Base-by-base conservation (phyloP, 495 filamentous ascomycete species). In the Hypoxylon lienhwacheense region DNA sequence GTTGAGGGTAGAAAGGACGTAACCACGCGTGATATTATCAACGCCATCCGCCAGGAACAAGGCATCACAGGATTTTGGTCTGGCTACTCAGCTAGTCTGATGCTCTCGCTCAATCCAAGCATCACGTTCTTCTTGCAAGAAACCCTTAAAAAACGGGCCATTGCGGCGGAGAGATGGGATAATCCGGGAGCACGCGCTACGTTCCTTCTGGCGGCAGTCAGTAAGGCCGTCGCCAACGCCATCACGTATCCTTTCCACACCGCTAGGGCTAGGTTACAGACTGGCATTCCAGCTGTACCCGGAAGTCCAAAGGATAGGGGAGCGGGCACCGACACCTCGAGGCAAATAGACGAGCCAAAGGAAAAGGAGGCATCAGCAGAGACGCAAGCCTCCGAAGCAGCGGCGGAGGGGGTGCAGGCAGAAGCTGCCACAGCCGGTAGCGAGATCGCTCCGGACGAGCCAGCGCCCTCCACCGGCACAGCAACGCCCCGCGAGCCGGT, bases 191-290 rank as follows among this genome's bases (percentile, higher is more conserved):
- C 72, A 0, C 42, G 51, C 42, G 50, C 62, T 19, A 75, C 74
- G 1, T 65, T 96, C 61, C 65, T 96, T 0, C 66, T 96, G 16
- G 92, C 91, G 1, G 91, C 91, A 0, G 45, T 88, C 10, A 89
- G 86, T 65, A 96, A 96, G 64, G 85, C 84, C 4, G 72, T 86
- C 5, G 91, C 91, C 0, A 90, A 83, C 2, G 77, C 82, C 0
- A 73, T 93, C 48, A 96, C 88, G 4, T 96, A 96, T 68, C 92
- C 92, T 0, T 85, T 96, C 68, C 85, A 86, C 10, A 81, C 90
- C 15, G 91, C 90, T 15, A 90, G 91, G 67, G 83, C 88, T 0
- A 74, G 91, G 35, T 75, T 87, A 1, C 88, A 95, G 68, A 25
- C 47, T 4, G 60, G 53, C 14, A 7, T 54, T 22, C 42, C 62